Evolutionary conservation across 306 rosid species (phyloP), one percentile per base, ranked within the genome.

Genomic region (Abrus precatorius): DNA sequence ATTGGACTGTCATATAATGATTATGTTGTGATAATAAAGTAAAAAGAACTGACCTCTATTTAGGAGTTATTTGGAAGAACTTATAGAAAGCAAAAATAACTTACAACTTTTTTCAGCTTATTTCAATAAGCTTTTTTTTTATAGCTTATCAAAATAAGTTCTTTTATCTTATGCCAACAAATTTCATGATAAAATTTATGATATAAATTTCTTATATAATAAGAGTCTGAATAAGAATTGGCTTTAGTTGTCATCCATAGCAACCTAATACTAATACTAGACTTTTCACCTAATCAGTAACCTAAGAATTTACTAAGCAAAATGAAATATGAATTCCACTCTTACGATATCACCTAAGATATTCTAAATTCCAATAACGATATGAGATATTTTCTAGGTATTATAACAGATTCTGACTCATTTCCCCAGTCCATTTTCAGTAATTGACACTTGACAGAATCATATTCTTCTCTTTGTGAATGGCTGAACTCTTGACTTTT

Each of bases 401-500:
- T 62, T 60, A 2, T 61, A 61, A 61, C 45, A 11, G 14, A 43
- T 60, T 40, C 20, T 71, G 9, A 14, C 45, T 81, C 47, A 45
- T 45, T 71, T 72, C 57, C 69, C 43, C 76, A 0, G 40, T 7
- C 56, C 44, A 9, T 44, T 57, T 4, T 0, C 5, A 29, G 63
- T 36, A 52, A 47, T 9, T 53, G 66, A 55, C 4, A 41, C 43
- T 69, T 78, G 52, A 27, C 28, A 41, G 52, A 6, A 59, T 32
- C 63, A 5, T 56, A 41, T 44, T 40, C 49, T 69, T 67, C 30
- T 1, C 47, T 34, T 27, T 73, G 72, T 63, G 74, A 43, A n/a
- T 79, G 63, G 64, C 67, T 52, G 50, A 59, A 11, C 47, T 53
- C 48, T 14, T 33, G 20, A 48, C 5, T 28, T 67, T 73, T 74